Evolutionary conservation across 495 filamentous ascomycete species (phyloP), one percentile per base, ranked within the genome.

Genomic region (Astrothelium macrocarpum): DNA sequence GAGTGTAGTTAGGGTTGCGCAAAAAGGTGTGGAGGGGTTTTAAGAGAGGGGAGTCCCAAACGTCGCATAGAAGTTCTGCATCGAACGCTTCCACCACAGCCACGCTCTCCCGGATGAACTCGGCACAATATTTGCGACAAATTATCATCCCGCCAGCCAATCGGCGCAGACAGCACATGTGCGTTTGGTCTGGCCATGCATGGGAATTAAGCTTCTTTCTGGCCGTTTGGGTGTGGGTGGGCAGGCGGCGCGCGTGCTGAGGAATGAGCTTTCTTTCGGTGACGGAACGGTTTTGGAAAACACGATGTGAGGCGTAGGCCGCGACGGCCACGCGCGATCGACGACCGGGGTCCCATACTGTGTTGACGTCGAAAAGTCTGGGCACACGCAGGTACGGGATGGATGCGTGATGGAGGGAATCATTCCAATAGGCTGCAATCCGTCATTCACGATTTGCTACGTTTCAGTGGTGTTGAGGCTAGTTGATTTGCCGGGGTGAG

Each of bases 381-480:
- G n/a, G n/a, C n/a, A n/a, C n/a, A n/a, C n/a, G n/a, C n/a, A n/a
- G n/a, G n/a, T n/a, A n/a, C n/a, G n/a, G n/a, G n/a, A n/a, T n/a
- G n/a, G n/a, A n/a, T n/a, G n/a, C n/a, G n/a, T n/a, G n/a, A n/a
- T n/a, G n/a, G n/a, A n/a, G n/a, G n/a, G n/a, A n/a, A n/a, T n/a
- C n/a, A n/a, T n/a, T 39, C 34, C 34, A 39, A 39, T 39, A 14
- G 34, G n/a, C n/a, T n/a, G n/a, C 45, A 49, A 12, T 18, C 9
- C 18, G 9, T 10, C 9, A 42, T 42, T 42, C 1, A 9, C 36
- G 18, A 16, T 20, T 56, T 20, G 49, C 25, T n/a, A 20, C 20
- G 49, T 56, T 56, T 56, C 49, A 56, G n/a, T 29, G 23, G 49
- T 56, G 49, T 56, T 20, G 23, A 56, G 49, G 25, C 49, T 20